Evolutionary conservation across 495 filamentous ascomycete species (phyloP), one percentile per base, ranked within the genome.

Genomic region (Penicillium alfredii): DNA sequence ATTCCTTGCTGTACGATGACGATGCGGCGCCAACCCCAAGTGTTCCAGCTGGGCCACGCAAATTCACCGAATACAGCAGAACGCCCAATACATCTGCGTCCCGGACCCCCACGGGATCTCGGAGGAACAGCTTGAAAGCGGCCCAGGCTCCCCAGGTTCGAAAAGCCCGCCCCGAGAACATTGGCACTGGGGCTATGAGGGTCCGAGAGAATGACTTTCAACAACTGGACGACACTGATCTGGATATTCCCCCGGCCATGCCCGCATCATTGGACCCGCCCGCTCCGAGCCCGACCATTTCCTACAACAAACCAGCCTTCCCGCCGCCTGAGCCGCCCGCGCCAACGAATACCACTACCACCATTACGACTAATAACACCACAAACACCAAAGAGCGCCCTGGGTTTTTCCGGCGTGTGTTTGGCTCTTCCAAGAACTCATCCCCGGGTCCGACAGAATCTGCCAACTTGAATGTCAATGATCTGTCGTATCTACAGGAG

Each of bases 341-440:
- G 28, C 45, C 47, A 13, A 26, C 37, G 16, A 35, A 11, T 8
- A 51, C 51, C 8, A 42, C 40, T 4, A 51, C 48, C 13, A 40
- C 38, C 1, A 35, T 49, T 15, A 44, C 34, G 6, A 33, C 37
- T 0, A 20, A 5, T 18, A 39, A 44, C 22, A 24, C 23, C 1
- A 15, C 38, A 17, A 36, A 14, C 6, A 16, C 38, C 41, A 88
- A 81, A 53, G 84, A 90, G 38, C 78, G 80, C 15, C 86, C 74
- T 9, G 88, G 92, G 15, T 98, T 98, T 63, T 96, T 96, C 68
- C 78, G 85, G 38, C 78, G 90, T 43, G 83, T 97, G 8, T 95
- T 97, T 60, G 84, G 72, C 4, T 71, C 72, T 18, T 41, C 38
- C 8, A 82, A 70, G 51, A 66, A 41, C 11, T 30, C 57, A 5